Evolutionary conservation across 306 rosid species (phyloP).

Genomic region (Vachellia pachyceras): DNA sequence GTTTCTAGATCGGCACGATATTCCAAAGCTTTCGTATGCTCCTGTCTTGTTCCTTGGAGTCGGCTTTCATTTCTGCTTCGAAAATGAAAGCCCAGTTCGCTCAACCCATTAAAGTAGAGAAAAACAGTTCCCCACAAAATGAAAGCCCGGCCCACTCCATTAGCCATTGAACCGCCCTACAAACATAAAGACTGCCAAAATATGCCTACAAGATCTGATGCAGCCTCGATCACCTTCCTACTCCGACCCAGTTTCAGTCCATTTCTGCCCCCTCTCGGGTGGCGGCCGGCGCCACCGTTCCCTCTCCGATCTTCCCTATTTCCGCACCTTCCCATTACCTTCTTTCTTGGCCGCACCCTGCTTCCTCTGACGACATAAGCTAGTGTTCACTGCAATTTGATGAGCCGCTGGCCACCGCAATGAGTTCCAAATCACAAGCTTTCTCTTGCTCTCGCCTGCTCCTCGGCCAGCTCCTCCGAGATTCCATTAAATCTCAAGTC

Average conservation of each 20-base stretch:
- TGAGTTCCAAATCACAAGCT: constrained; percentile 10
- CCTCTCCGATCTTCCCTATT: neutral
- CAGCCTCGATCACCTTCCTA: neutral
- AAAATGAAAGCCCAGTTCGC: neutral
- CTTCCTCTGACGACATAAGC: neutral
- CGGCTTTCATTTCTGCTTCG: neutral
- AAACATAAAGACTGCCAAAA: neutral
- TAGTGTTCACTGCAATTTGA: neutral
- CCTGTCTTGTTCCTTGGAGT: no score
- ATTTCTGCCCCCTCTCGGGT: neutral
- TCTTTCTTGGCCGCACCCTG: no score
- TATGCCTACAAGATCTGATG: neutral
- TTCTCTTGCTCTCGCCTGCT: constrained; percentile 8
- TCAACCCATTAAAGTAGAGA: neutral
- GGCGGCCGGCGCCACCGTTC: neutral
- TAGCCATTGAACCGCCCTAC: neutral
- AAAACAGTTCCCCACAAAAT: neutral
- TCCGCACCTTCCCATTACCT: neutral
- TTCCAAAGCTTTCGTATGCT: no score
- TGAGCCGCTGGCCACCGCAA: neutral
- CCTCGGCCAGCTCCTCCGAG: constrained; percentile 39
- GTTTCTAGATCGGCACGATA: no score
- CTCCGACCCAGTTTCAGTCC: neutral
- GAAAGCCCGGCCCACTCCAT: neutral
- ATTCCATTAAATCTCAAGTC: constrained; percentile 37